Percentiles rank a stretch among this genome's conserved stretches.
Conservation (phyloP, 495 filamentous ascomycete genomes). For the Oleoguttula mirabilis region DNA sequence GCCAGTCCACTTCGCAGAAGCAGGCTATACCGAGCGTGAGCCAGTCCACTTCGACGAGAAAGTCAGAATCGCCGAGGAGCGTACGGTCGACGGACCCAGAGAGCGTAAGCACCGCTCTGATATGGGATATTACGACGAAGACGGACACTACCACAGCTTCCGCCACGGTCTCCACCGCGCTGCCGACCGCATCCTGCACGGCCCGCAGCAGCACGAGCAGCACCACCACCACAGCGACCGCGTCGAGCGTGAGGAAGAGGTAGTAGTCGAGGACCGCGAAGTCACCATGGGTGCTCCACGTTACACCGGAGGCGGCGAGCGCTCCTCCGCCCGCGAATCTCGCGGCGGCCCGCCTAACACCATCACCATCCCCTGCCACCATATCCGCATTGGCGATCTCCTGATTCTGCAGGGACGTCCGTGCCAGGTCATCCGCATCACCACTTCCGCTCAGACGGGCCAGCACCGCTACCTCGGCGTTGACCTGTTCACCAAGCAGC, state of each 20-base stretch:
- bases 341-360: constrained; percentile 49
- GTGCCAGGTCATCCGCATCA: constrained; percentile 99
- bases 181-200: constrained; percentile 68
- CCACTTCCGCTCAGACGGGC: constrained; percentile 91
- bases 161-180: constrained; percentile 74
- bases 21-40: constrained; percentile 16
- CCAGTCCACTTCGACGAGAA: constrained; percentile 17
- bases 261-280: constrained; percentile 28
- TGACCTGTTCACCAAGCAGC: constrained; percentile 98
- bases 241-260: constrained; percentile 26
- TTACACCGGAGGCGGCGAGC: constrained; percentile 18
- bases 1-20: constrained; percentile 8
- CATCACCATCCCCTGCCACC: constrained; percentile 97
- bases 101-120: constrained; percentile 40
- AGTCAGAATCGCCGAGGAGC: constrained; percentile 29
- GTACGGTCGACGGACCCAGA: constrained; percentile 40
- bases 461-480: constrained; percentile 99
- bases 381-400: constrained; percentile 97
- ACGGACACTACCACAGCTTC: constrained; percentile 91
- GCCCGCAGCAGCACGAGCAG: constrained; percentile 44
- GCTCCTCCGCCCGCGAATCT: constrained; percentile 11
- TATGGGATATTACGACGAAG: constrained; percentile 99
- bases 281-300: constrained; percentile 21
- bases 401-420: constrained; percentile 97
- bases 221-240: constrained; percentile 37